Evolutionary conservation across 495 filamentous ascomycete species (phyloP), one percentile per base, ranked within the genome.

Genomic region (Hypoxylon crocopeplum): DNA sequence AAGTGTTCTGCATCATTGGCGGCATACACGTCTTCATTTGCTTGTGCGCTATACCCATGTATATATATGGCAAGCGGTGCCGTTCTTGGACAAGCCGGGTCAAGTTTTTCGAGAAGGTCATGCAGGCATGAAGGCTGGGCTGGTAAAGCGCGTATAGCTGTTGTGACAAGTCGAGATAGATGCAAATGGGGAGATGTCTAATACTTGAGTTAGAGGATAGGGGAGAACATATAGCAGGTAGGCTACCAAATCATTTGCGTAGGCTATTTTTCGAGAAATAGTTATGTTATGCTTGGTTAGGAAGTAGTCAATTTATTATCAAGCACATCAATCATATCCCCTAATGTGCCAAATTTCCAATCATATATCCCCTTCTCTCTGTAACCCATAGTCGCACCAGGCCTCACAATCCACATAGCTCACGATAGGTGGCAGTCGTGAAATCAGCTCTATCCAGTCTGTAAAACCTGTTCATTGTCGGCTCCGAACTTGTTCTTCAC

Each of bases 381-480:
- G 16, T 71, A 68, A 0, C 51, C 70, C 42, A 72, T 48, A 72
- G 75, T 29, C 70, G 76, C 67, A 74, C 78, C 24, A 62, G 72
- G 19, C 48, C 87, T 75, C 61, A 72, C 80, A 62, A 90, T 88
- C 86, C 85, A 90, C 58, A 82, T 70, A 58, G 76, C 60, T 48
- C 69, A 74, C 24, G 81, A 82, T 1, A 88, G 82, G 17, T 76
- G 72, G 75, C 89, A 86, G 72, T 89, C 87, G 68, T 87, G 82
- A 24, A 77, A 79, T 62, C 84, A 73, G 25, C 83, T 86, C 67
- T 88, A 81, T 12, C 85, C 87, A 5, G 82, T 82, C 62, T 85
- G 80, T 51, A 84, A 59, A 13, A 89, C 71, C 59, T 82, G 66
- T 1, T 59, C 70, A 44, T 76, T 77, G 37, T 72, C 70, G 0